Evolutionary conservation across 192 early-diverging fungal species (phyloP).

Genomic region (Backusella australiensis): DNA sequence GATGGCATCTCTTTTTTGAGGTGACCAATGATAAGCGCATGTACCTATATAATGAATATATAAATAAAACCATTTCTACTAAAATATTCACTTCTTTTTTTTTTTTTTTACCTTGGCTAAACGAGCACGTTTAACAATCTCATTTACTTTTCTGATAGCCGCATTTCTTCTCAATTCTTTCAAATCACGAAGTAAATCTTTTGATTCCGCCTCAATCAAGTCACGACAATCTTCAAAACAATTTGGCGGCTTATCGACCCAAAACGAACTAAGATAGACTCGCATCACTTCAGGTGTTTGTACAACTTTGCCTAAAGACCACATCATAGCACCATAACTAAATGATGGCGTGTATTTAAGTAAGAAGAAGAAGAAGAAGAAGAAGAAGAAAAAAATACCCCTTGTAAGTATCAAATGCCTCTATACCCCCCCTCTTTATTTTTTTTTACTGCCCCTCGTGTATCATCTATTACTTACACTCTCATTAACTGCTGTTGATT

Average conservation of each 20-base stretch:
- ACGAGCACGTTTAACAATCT: slow-evolving; percentile 85
- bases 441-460: neutral
- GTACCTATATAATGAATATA: slow-evolving; percentile 48
- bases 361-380: neutral
- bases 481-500: slow-evolving; percentile 85
- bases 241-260: slow-evolving; percentile 68
- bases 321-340: slow-evolving; percentile 86
- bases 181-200: slow-evolving; percentile 74
- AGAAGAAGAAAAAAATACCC: neutral
- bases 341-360: neutral
- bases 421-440: neutral
- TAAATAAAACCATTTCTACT: slow-evolving; percentile 13
- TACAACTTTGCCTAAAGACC: slow-evolving; percentile 86
- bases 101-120: slow-evolving; percentile 52
- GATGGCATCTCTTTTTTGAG: slow-evolving; percentile 79
- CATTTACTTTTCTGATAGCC: slow-evolving; percentile 82
- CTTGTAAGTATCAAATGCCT: neutral
- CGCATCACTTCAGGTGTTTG: slow-evolving; percentile 86
- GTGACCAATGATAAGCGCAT: slow-evolving; percentile 83
- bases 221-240: slow-evolving; percentile 67
- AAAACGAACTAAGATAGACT: slow-evolving; percentile 83
- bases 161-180: slow-evolving; percentile 76
- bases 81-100: neutral
- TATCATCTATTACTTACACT: slow-evolving; percentile 49
- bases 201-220: slow-evolving; percentile 72